Evolutionary conservation across 2,329 filamentous ascomycete species (phyloP).

Genomic region (Aspergillus sp.): DNA sequence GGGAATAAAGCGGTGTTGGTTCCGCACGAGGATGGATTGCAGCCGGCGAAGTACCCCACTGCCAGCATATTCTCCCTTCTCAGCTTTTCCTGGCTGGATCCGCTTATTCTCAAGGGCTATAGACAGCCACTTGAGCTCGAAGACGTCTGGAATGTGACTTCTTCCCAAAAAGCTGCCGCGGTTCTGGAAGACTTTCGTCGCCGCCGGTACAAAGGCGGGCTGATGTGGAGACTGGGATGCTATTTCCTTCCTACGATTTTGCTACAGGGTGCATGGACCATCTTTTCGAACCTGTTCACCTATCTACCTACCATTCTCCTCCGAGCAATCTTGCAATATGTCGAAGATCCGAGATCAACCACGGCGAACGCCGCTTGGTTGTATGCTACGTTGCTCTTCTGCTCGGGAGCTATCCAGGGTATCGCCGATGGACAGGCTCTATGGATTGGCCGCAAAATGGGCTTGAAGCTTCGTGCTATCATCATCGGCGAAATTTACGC

Average conservation of each 20-base stretch:
- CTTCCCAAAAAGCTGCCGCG: slow-evolving; percentile 80
- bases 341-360: slow-evolving; percentile 75
- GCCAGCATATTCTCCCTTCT: slow-evolving; percentile 85
- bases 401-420: slow-evolving; percentile 78
- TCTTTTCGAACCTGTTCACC: slow-evolving; percentile 76
- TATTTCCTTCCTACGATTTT: slow-evolving; percentile 79
- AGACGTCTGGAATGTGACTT: slow-evolving; percentile 87
- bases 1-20: slow-evolving; percentile 87
- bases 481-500: slow-evolving; percentile 97
- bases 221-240: slow-evolving; percentile 77
- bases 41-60: slow-evolving; percentile 81
- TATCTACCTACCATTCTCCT: slow-evolving; percentile 90
- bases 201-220: slow-evolving; percentile 73
- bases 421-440: slow-evolving; percentile 81
- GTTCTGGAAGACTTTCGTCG: slow-evolving; percentile 82
- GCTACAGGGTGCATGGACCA: slow-evolving; percentile 76
- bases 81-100: slow-evolving; percentile 88
- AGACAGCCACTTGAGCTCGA: slow-evolving; percentile 76
- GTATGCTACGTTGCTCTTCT: slow-evolving; percentile 85
- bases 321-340: slow-evolving; percentile 87
- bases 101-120: slow-evolving; percentile 86
- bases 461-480: slow-evolving; percentile 87
- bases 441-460: slow-evolving; percentile 92
- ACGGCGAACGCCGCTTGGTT: slow-evolving; percentile 92
- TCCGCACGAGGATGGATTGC: slow-evolving; percentile 84